phyloP scores from a whole-genome alignment of 495 filamentous ascomycete genomes.

The Daldinia bambusicola region DNA sequence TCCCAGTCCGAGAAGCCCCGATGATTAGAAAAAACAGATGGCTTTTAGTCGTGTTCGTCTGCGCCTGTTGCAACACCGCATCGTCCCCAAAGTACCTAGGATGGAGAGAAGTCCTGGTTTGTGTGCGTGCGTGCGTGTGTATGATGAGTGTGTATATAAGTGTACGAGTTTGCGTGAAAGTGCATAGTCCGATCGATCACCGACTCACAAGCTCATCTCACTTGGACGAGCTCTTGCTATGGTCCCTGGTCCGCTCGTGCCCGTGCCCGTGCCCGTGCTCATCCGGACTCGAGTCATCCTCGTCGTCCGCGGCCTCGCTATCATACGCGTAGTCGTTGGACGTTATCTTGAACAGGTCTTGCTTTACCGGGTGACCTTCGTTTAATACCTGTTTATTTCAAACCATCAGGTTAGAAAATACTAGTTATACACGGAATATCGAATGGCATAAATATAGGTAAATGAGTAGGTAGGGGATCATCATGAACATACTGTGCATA shows the following conservation, averaged over 20 bases:
- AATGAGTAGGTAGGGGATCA: too few species aligned
- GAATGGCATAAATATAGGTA: too few species aligned
- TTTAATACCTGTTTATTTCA: conserved; percentile 34
- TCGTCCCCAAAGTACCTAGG: neutral
- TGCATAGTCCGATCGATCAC: neutral
- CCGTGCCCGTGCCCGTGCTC: neutral
- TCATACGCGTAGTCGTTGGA: conserved; percentile 29
- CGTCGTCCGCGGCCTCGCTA: conserved; percentile 26
- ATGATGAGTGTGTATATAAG: neutral
- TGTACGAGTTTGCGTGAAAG: neutral
- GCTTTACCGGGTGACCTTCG: conserved; percentile 31
- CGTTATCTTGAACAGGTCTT: conserved; percentile 25
- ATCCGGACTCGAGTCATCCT: conserved; percentile 30
- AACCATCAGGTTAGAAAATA: neutral
- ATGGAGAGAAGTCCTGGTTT: too few species aligned
- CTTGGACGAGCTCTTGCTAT: conserved; percentile 33
- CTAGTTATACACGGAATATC: too few species aligned
- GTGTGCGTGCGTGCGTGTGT: too few species aligned
- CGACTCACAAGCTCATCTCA: conserved; percentile 1
- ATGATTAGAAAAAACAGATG: neutral
- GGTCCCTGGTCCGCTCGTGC: conserved; percentile 8
- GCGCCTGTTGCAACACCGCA: neutral
- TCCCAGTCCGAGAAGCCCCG: neutral
- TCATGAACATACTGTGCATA: conserved; percentile 52
- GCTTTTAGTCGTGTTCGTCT: neutral